A percentile compares a stretch with the other conserved stretches of the same genome.
Evolutionary conservation across 805 yeast genomes (phyloP).

Genomic region (Pichia occidentalis): DNA sequence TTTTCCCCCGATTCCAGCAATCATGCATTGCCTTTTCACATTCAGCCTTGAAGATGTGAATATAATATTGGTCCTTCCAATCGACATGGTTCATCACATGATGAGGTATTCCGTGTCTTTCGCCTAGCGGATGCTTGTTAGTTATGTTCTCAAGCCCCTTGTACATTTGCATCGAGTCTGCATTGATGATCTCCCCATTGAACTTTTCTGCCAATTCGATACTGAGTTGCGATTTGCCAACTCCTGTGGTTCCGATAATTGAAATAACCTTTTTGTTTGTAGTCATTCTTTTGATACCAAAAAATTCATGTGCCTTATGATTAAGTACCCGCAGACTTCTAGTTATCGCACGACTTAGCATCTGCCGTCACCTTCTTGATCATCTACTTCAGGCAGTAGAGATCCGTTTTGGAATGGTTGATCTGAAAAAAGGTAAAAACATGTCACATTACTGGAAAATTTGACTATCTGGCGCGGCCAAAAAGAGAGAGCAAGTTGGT

Average conservation of each 20-base stretch:
- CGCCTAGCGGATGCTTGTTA: constrained; percentile 82
- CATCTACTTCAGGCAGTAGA: too few relatives aligned
- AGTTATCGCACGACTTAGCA: too few relatives aligned
- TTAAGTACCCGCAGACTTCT: too few relatives aligned
- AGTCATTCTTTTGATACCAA: too few relatives aligned
- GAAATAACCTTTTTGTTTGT: constrained; percentile 22
- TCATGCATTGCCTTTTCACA: constrained; percentile 58
- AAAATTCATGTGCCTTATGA: too few relatives aligned
- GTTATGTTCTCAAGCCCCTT: constrained; percentile 67
- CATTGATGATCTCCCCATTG: constrained; percentile 87
- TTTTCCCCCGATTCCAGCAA: constrained; percentile 58
- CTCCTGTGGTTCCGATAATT: constrained; percentile 83
- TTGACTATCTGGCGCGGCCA: too few relatives aligned
- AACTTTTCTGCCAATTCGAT: constrained; percentile 70
- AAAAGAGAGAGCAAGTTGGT: too few relatives aligned
- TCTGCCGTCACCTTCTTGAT: too few relatives aligned
- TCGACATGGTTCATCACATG: constrained; percentile 80
- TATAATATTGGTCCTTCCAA: constrained; percentile 77
- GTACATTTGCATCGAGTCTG: constrained; percentile 97
- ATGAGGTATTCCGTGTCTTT: constrained; percentile 69
- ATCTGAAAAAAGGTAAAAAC: too few relatives aligned
- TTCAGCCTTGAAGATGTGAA: constrained; percentile 71
- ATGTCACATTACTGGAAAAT: too few relatives aligned
- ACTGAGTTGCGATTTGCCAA: constrained; percentile 85
- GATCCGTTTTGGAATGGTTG: too few relatives aligned